Base-by-base conservation (phyloP, 805 yeast genomes). In the Komagataella populi region DNA sequence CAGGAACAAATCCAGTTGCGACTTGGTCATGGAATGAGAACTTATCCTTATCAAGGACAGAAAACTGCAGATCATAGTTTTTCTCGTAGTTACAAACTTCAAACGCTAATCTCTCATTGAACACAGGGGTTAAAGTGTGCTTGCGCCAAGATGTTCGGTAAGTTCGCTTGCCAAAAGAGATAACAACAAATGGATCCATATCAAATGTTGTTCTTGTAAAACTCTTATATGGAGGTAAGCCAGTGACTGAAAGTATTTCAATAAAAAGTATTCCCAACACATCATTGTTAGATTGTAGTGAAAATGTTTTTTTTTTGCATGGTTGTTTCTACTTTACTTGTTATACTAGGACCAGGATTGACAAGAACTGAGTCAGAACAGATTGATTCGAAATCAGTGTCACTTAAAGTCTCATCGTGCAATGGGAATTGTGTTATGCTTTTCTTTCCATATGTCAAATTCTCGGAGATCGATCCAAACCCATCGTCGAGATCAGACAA, bases 151-250 rank as follows among this genome's bases (percentile, higher is more conserved):
- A 81, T 0, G 97, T 89, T 57, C 95, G 77, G 64, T 79, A 91
- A 0, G 91, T 88, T 56, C 84, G 84, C 59, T 85, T 83, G 7
- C 96, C 96, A 64, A 91, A 88, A 0, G 96, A 82, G 1, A 88
- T 83, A 17, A 91, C 88, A 2, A 91, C 91, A 67, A 91, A 93
- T 2, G 98, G 98, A 62, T 93, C 99, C 95, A 93, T 87, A 64
- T 89, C 96, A 61, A 85, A 91, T 1, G 90, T 83, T 20, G 87
- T 78, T 7, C 89, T 70, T 0, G 86, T 80, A 14, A 86, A 68
- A 56, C 84, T 83, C 45, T 76, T 74, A 51, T 83, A 72, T 0
- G 95, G 87, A 1, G 99, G 99, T 44, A 91, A 69, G 52, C 83
- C 88, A 2, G 78, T 68, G 7, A 91, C 88, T 1, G 84, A 77